Evolutionary conservation across 139 green algal genomes (phyloP).

Genomic region (Yamagishiella unicocca): DNA sequence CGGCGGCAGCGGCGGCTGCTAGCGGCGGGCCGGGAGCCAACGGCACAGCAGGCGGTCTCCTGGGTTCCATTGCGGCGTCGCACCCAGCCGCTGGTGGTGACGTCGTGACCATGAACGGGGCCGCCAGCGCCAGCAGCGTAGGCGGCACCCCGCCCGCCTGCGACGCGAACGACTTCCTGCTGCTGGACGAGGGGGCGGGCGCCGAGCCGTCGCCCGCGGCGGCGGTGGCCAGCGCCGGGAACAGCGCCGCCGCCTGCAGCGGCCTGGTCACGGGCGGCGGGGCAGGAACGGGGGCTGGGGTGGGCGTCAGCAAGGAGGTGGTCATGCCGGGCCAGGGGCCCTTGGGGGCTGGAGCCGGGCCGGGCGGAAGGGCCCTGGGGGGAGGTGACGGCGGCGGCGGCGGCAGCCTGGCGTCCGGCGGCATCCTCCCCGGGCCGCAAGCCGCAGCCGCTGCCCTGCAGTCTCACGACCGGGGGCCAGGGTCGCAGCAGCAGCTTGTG

Average conservation of each 20-base stretch:
- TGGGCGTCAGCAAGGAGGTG: neutral
- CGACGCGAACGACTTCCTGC: neutral
- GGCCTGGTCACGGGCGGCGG: neutral
- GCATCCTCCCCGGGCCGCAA: too few relatives aligned
- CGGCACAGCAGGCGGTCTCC: too few relatives aligned
- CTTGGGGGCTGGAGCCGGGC: neutral
- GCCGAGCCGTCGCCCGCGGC: neutral
- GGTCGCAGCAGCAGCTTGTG: too few relatives aligned
- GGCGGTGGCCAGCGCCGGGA: neutral
- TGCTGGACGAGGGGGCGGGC: neutral
- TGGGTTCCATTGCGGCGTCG: too few relatives aligned
- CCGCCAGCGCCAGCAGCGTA: neutral
- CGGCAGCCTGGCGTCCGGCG: too few relatives aligned
- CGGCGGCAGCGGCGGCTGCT: neutral
- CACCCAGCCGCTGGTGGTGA: too few relatives aligned
- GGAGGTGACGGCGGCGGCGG: too few relatives aligned
- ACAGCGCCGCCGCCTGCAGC: conserved; percentile 1
- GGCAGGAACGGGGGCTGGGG: neutral
- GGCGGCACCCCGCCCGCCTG: neutral
- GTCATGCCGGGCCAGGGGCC: neutral
- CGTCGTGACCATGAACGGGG: too few relatives aligned
- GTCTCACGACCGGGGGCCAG: too few relatives aligned
- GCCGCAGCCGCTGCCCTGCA: too few relatives aligned
- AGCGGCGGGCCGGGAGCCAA: too few relatives aligned
- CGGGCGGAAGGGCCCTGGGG: too few relatives aligned